Base-by-base conservation (phyloP, 306 rosid genomes). In the Pyrus pyrifolia region DNA sequence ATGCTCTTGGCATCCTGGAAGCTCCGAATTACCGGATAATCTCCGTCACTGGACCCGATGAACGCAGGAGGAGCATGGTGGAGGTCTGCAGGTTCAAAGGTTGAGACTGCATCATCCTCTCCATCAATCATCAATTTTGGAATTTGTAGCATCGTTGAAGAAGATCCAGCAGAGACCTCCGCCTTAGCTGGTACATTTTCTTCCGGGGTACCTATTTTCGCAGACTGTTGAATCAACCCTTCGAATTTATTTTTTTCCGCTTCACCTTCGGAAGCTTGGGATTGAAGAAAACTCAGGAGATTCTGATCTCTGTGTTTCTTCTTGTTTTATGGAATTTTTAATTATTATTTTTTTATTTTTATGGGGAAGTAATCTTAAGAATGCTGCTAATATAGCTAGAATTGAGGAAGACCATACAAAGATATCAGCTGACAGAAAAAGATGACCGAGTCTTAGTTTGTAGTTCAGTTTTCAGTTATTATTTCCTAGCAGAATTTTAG, bases 61-160 rank as follows among this genome's bases (percentile, higher is more conserved):
- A 72, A 72, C 1, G 84, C 66, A 27, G 81, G 80, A 21, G 94
- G 94, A 5, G 91, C 88, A 82, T 76, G 85, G 35, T 86, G 85
- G 17, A 89, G 90, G 23, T 87, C 91, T 49, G 81, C 33, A 1
- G 82, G 22, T 4, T 62, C 91, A 45, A 30, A 4, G 3, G 38
- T 13, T 40, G 46, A 17, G 10, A 11, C 11, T 18, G 15, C 76
- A 46, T 29, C 22, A 31, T 79, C 38, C 44, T 70, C 69, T 31
- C 22, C 29, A 25, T 74, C 77, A 35, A 61, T 74, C 42, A 29
- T n/a, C 27, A 19, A 44, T 30, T 7, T 45, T 0, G 78, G 78
- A 38, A 17, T 30, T 27, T 62, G 70, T 14, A 77, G 82, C 19
- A 78, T 15, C 22, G 74, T 67, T 9, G 74, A 31, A 78, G 65